phyloP scores from a whole-genome alignment of 2,329 filamentous ascomycete genomes.

The Epichloe aotearoae region DNA sequence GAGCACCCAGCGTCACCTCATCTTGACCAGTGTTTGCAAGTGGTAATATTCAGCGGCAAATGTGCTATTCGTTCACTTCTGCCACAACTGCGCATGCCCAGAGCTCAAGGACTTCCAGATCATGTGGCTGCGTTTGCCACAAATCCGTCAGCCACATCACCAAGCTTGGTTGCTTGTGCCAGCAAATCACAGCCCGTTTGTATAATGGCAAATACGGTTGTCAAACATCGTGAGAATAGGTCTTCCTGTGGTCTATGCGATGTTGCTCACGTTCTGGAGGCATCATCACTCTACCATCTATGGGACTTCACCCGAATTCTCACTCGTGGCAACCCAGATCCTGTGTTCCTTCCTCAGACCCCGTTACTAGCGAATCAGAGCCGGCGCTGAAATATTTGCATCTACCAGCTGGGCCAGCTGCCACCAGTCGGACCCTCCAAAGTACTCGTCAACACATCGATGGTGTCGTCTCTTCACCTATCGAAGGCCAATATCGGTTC shows the following conservation, averaged over 20 bases:
- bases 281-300: neutral
- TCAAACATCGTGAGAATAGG: neutral
- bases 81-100: too few relatives aligned
- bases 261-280: neutral
- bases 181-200: neutral
- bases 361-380: neutral
- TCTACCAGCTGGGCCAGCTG: conserved; percentile 4
- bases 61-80: too few relatives aligned
- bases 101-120: neutral
- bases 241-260: neutral
- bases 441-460: neutral
- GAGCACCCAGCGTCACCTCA: too few relatives aligned
- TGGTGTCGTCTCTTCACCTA: neutral
- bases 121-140: conserved; percentile 2
- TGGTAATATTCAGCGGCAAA: too few relatives aligned
- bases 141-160: conserved; percentile 1
- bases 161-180: neutral
- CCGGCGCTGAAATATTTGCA: neutral
- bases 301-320: neutral
- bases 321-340: neutral
- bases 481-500: neutral
- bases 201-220: neutral
- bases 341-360: neutral
- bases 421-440: conserved; percentile 1
- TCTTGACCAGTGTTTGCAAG: too few relatives aligned